Evolutionary conservation across 805 yeast species (phyloP).

Genomic region (Teunomyces stri): DNA sequence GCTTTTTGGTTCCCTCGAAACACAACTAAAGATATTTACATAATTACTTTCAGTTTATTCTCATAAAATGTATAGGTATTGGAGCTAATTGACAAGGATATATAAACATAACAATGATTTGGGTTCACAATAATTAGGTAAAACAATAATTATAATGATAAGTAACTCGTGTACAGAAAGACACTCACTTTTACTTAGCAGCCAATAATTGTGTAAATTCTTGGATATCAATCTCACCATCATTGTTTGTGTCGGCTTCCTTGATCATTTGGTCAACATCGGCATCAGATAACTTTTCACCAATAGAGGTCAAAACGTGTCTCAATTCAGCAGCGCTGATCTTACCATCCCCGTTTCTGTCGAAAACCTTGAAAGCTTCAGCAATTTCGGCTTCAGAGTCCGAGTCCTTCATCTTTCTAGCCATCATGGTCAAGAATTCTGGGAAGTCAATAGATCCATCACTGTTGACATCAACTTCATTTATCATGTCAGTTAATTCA

Average conservation of each 20-base stretch:
- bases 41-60: background rate
- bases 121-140: background rate
- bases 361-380: constrained; percentile 98
- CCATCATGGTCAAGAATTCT: constrained; percentile 44
- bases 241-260: constrained; percentile 93
- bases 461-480: constrained; percentile 94
- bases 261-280: constrained; percentile 97
- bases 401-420: constrained; percentile 83
- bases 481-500: constrained; percentile 94
- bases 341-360: constrained; percentile 93
- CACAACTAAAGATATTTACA: too few species aligned
- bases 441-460: constrained; percentile 67
- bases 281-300: constrained; percentile 93
- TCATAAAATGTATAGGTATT: background rate
- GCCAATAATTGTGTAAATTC: constrained; percentile 90
- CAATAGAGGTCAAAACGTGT: constrained; percentile 95
- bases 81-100: background rate
- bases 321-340: constrained; percentile 95
- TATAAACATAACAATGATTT: background rate
- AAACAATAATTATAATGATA: background rate
- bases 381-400: constrained; percentile 96
- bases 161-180: background rate
- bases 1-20: too few species aligned
- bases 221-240: constrained; percentile 95
- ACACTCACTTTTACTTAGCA: constrained; percentile 51